Evolutionary conservation across 352 stramenopile genomes (phyloP).

Genomic region (Blastocystis sp.): DNA sequence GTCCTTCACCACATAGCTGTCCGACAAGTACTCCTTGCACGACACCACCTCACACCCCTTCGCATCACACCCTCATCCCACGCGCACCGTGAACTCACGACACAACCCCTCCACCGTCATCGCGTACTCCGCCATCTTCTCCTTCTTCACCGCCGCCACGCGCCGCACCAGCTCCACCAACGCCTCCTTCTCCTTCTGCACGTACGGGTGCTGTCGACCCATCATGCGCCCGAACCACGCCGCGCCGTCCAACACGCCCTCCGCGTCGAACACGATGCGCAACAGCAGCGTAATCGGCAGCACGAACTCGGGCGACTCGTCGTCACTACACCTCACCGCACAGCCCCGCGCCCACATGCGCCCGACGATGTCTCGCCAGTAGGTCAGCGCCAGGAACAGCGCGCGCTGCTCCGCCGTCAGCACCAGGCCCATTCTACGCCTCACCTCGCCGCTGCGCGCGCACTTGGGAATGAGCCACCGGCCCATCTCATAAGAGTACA

Average conservation of each 20-base stretch:
- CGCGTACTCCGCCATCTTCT: slow-evolving; percentile 58
- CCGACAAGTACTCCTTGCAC: slow-evolving; percentile 32
- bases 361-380: slow-evolving; percentile 44
- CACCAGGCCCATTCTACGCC: slow-evolving; percentile 21
- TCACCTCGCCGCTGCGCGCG: neutral
- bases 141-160: slow-evolving; percentile 33
- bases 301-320: slow-evolving; percentile 40
- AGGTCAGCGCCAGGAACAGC: slow-evolving; percentile 33
- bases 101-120: slow-evolving; percentile 18
- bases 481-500: slow-evolving; percentile 51
- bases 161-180: slow-evolving; percentile 27
- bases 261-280: neutral
- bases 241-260: neutral
- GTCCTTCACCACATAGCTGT: slow-evolving; percentile 29
- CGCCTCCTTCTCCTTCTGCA: neutral
- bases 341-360: neutral
- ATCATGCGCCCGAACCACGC: neutral
- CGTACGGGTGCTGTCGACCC: neutral
- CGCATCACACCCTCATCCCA: neutral
- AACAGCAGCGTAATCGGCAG: slow-evolving; percentile 10
- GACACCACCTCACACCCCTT: slow-evolving; percentile 17
- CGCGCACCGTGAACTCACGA: neutral
- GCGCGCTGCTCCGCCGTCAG: neutral
- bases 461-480: slow-evolving; percentile 55
- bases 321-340: neutral